Evolutionary conservation across 129 eudicot genomes (phyloP).

Genomic region (Flaveria ramosissima): DNA sequence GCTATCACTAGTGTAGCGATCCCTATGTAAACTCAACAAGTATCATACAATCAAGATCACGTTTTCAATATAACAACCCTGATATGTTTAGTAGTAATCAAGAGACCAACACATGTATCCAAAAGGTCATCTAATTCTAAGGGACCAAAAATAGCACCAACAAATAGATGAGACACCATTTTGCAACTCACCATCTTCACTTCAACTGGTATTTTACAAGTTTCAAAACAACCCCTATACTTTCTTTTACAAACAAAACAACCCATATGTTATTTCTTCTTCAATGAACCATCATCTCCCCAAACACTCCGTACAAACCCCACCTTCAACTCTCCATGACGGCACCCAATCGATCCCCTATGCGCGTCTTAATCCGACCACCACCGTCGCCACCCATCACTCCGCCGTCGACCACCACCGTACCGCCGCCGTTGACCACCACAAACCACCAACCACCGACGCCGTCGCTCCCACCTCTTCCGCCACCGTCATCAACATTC

Average conservation of each 20-base stretch:
- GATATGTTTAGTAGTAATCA: no score
- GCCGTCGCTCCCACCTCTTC: constrained; percentile 32
- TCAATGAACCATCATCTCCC: constrained; percentile 22
- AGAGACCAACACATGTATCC: no score
- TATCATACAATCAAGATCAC: no score
- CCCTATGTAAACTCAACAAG: no score
- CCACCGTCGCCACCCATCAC: constrained; percentile 41
- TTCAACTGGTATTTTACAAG: background rate
- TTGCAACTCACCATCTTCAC: background rate
- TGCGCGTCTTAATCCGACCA: constrained; percentile 79
- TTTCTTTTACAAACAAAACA: background rate
- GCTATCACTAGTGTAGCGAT: no score
- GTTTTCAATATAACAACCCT: no score
- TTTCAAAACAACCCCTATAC: constrained; percentile 9
- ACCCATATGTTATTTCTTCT: background rate
- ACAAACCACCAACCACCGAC: constrained; percentile 26
- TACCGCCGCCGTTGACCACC: constrained; percentile 40
- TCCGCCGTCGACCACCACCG: constrained; percentile 26
- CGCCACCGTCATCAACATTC: constrained; percentile 34
- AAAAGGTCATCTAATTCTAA: no score
- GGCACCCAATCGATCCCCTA: constrained; percentile 59
- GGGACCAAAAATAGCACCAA: background rate
- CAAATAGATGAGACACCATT: background rate
- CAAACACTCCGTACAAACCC: constrained; percentile 35
- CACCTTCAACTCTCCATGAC: constrained; percentile 45